Evolutionary conservation across 2,329 filamentous ascomycete genomes (phyloP).

Genomic region (Clarireedia paspali): DNA sequence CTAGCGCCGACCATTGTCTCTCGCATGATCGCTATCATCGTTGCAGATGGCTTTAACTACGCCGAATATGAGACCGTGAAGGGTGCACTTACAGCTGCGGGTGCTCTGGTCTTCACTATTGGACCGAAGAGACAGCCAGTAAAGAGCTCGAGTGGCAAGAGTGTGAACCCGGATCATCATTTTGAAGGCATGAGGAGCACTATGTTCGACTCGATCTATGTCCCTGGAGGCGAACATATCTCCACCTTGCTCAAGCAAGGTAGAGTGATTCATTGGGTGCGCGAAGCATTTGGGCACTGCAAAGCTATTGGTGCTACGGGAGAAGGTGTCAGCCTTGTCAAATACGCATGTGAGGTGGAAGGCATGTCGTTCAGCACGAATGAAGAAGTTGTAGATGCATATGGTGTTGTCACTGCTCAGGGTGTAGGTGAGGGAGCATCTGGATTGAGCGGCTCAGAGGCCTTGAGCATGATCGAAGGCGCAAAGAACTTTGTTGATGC

Average conservation of each 20-base stretch:
- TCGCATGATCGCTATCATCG: constrained; percentile 65
- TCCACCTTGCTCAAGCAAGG: constrained; percentile 60
- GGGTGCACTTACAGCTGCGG: constrained; percentile 50
- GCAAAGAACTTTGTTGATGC: constrained; percentile 62
- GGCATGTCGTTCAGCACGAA: constrained; percentile 35
- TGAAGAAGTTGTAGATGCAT: constrained; percentile 53
- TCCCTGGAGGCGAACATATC: constrained; percentile 63
- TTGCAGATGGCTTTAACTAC: constrained; percentile 70
- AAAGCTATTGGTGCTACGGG: constrained; percentile 73
- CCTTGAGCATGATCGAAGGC: constrained; percentile 56
- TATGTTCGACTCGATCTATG: constrained; percentile 72
- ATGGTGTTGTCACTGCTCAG: constrained; percentile 67
- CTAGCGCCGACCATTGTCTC: constrained; percentile 57
- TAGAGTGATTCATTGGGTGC: constrained; percentile 66
- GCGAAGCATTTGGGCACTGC: constrained; percentile 74
- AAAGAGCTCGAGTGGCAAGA: constrained; percentile 33
- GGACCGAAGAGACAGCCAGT: constrained; percentile 59
- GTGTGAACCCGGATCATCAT: constrained; percentile 65
- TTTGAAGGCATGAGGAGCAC: constrained; percentile 73
- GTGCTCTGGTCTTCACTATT: constrained; percentile 67
- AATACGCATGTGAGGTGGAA: constrained; percentile 36
- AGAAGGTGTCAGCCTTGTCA: constrained; percentile 59
- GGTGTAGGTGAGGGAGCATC: constrained; percentile 38
- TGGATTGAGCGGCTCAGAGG: constrained; percentile 43
- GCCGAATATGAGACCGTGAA: constrained; percentile 58